Percentiles rank a stretch among this genome's conserved stretches.
These are phyloP conservation scores for Pseudozyma hubeiensis DNA, from an alignment of 1,284 basidiomycete species.

Conservation along the genomic window DNA sequence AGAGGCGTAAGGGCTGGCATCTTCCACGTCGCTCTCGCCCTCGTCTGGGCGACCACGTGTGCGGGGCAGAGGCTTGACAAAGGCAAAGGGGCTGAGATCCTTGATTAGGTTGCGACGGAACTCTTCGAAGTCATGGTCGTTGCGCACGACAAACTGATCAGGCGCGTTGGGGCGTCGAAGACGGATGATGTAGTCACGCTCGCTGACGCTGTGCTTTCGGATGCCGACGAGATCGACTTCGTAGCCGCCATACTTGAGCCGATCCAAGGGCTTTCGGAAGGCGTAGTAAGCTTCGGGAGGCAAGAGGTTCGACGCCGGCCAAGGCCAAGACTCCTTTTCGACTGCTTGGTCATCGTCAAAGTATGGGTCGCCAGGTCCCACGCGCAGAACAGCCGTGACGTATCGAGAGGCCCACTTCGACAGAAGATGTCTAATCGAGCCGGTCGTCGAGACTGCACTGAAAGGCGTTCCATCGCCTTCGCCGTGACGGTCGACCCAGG, in stretches of 20 bases:
- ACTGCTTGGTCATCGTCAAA: conserved; percentile 40
- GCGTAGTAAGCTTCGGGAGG: conserved; percentile 63
- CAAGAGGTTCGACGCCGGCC: conserved; percentile 58
- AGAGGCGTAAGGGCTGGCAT: conserved; percentile 33
- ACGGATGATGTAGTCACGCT: conserved; percentile 59
- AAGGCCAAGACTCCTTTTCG: conserved; percentile 53
- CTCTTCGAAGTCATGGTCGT: conserved; percentile 64
- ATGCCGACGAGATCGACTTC: conserved; percentile 64
- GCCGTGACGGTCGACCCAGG: conserved; percentile 60
- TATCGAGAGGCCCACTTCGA: conserved; percentile 57
- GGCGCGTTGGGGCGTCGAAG: conserved; percentile 61
- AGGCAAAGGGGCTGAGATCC: conserved; percentile 56
- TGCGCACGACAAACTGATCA: conserved; percentile 61
- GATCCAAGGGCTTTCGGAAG: conserved; percentile 59
- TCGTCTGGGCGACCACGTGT: conserved; percentile 50
- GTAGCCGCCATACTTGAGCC: conserved; percentile 61
- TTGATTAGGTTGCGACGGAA: conserved; percentile 54
- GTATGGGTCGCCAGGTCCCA: conserved; percentile 55
- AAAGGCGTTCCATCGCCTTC: conserved; percentile 63
- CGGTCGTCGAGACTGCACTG: conserved; percentile 46
- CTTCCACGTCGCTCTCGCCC: conserved; percentile 43
- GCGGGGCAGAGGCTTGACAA: conserved; percentile 58
- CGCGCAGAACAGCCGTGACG: conserved; percentile 57
- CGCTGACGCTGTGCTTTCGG: conserved; percentile 38
- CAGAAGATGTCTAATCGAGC: conserved; percentile 40